Conservation (phyloP, 116 monocot genomes). For the Dioscorea cayenensis region DNA sequence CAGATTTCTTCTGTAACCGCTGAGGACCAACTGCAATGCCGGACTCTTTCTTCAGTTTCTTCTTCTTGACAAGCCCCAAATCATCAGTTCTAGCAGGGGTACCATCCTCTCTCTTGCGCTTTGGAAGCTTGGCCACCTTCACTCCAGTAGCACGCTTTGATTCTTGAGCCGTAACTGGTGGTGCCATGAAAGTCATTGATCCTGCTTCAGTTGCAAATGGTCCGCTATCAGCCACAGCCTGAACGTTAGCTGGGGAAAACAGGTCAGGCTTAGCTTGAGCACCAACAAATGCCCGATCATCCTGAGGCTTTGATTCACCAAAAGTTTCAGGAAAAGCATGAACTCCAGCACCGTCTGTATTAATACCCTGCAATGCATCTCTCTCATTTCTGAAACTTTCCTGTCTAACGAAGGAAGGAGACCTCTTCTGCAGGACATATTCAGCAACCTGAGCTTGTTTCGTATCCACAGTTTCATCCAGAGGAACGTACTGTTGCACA, state of each 20-base stretch:
- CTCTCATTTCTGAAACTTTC: neutral
- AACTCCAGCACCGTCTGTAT: neutral
- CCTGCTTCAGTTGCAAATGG: neutral
- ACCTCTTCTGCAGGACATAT: slow-evolving; percentile 36
- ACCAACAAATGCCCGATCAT: neutral
- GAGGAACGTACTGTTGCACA: neutral
- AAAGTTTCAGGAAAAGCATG: neutral
- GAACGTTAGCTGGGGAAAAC: neutral
- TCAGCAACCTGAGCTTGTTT: neutral
- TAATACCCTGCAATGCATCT: neutral
- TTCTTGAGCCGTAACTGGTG: neutral
- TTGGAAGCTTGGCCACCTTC: neutral
- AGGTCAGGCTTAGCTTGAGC: neutral
- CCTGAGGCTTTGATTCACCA: slow-evolving; percentile 1
- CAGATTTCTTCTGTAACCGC: neutral
- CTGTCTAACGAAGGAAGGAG: neutral
- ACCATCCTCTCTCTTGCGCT: neutral
- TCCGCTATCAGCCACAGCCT: neutral
- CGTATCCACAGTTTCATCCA: no score
- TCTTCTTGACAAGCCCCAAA: slow-evolving; percentile 1
- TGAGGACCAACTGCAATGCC: slow-evolving; percentile 1
- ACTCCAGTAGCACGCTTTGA: neutral
- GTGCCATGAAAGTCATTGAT: neutral
- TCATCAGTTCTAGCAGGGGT: no score
- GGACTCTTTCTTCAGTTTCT: slow-evolving; percentile 1